Conservation (phyloP, 2,329 filamentous ascomycete genomes). For the Stemphylium vesicarium region DNA sequence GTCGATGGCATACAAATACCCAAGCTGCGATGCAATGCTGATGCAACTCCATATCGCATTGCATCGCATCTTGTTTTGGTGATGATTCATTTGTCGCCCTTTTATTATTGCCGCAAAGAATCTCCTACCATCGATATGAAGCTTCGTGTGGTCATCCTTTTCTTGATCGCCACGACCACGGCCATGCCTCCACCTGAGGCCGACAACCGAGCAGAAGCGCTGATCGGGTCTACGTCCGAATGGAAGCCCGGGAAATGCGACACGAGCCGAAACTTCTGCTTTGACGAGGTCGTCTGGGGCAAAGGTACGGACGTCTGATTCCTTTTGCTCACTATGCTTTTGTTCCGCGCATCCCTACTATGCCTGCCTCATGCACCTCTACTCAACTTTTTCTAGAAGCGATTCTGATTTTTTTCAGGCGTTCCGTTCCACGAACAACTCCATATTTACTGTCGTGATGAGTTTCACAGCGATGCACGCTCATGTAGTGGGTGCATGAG, state of each 20-base stretch:
- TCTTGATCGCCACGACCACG: too few species aligned
- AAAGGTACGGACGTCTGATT: constrained; percentile 8
- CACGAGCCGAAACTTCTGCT: constrained; percentile 19
- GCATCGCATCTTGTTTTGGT: too few species aligned
- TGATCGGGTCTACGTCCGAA: not conserved
- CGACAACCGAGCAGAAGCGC: not conserved
- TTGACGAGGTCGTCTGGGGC: constrained; percentile 14
- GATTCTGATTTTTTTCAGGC: constrained; percentile 5
- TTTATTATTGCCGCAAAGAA: too few species aligned
- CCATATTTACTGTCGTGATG: constrained; percentile 24
- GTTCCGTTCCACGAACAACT: constrained; percentile 23
- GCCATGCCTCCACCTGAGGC: not conserved
- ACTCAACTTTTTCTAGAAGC: not conserved
- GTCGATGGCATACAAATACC: too few species aligned
- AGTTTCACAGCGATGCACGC: constrained; percentile 20
- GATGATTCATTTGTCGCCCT: too few species aligned
- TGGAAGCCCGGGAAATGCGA: constrained; percentile 4
- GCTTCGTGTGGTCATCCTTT: not conserved
- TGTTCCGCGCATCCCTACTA: too few species aligned
- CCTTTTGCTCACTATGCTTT: not conserved
- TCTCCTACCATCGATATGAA: not conserved
- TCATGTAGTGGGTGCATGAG: constrained; percentile 27
- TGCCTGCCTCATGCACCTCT: not conserved
- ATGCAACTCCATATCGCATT: too few species aligned
- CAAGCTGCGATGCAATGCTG: too few species aligned